Evolutionary conservation across 2,329 filamentous ascomycete species (phyloP).

Genomic region (Xylariaceae sp.): DNA sequence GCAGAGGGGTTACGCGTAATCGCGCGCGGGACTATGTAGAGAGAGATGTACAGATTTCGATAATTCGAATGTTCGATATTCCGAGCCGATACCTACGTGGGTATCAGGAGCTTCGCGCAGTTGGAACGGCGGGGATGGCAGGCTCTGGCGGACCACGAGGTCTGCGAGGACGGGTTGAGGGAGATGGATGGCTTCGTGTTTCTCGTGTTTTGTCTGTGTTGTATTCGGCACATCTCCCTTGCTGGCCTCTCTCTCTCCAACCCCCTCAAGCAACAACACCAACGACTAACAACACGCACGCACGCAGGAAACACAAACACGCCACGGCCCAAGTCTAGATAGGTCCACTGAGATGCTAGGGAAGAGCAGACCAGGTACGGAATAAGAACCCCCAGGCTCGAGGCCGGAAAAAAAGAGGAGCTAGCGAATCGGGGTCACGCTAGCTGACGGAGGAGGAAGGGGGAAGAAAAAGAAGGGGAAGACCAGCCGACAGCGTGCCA

Average conservation of each 20-base stretch:
- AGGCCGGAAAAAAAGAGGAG: background rate
- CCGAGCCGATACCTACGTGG: slow-evolving; percentile 6
- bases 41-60: slow-evolving; percentile 14
- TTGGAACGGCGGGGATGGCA: slow-evolving; percentile 5
- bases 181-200: slow-evolving; percentile 5
- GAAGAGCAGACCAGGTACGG: background rate
- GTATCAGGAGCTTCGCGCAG: slow-evolving; percentile 7
- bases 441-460: background rate
- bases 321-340: slow-evolving; percentile 3
- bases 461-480: slow-evolving; percentile 1
- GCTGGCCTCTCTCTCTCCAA: slow-evolving; percentile 9
- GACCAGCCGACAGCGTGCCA: background rate
- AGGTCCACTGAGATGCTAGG: slow-evolving; percentile 1
- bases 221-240: slow-evolving; percentile 15
- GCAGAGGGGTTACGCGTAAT: slow-evolving; percentile 31
- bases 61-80: background rate
- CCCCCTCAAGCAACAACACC: slow-evolving; percentile 8
- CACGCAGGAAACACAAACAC: slow-evolving; percentile 14
- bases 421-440: background rate
- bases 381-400: background rate
- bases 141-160: slow-evolving; percentile 3
- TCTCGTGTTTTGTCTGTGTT: slow-evolving; percentile 11
- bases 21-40: slow-evolving; percentile 32
- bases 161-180: background rate
- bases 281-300: background rate